These are phyloP conservation scores for Sphagnum fallax DNA, from an alignment of 228 moss, liverwort and hornwort genomes.

Conservation along the genomic window DNA sequence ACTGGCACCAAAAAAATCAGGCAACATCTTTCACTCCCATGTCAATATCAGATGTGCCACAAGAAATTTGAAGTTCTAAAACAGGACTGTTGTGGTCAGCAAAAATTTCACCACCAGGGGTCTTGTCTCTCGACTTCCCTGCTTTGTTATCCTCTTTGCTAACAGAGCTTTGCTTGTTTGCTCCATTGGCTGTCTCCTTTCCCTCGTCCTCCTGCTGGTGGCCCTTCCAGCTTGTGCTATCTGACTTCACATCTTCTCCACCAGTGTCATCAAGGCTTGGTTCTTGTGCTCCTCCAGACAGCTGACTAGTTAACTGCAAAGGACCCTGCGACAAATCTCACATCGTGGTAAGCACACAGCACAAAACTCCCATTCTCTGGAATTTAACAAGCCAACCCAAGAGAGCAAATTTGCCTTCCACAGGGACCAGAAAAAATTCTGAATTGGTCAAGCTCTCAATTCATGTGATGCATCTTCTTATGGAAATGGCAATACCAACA, in stretches of 20 bases:
- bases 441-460: too few species aligned
- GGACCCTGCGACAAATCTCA: conserved; percentile 15
- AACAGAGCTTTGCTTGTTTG: too few species aligned
- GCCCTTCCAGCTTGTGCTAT: conserved; percentile 51
- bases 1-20: too few species aligned
- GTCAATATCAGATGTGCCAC: not conserved
- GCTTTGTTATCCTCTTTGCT: too few species aligned
- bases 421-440: not conserved
- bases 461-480: too few species aligned
- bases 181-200: not conserved
- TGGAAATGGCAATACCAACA: too few species aligned
- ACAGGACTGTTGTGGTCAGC: not conserved
- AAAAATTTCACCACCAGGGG: too few species aligned
- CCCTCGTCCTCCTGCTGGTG: conserved; percentile 5
- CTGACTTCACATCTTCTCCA: conserved; percentile 75
- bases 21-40: too few species aligned
- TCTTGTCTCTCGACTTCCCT: too few species aligned
- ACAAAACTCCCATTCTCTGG: not conserved
- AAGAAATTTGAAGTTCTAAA: not conserved
- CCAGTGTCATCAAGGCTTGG: conserved; percentile 57
- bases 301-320: conserved; percentile 4
- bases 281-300: conserved; percentile 13
- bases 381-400: not conserved
- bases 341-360: not conserved
- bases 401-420: not conserved